Base-by-base conservation (phyloP, 2,329 filamentous ascomycete species). In the Trichoderma brevicompactum region DNA sequence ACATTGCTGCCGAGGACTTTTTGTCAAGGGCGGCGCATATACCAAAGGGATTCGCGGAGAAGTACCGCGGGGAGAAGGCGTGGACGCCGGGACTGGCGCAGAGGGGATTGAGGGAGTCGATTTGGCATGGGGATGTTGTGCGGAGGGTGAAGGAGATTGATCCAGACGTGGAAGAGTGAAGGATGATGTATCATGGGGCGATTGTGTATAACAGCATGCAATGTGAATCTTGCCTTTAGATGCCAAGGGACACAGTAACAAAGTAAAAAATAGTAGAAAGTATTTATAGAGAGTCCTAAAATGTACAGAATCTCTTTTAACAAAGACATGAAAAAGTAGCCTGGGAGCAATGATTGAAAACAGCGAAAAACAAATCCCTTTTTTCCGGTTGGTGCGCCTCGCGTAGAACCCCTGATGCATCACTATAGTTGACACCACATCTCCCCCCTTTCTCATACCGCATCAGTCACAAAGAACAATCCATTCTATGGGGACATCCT, bases 1-100 rank as follows among this genome's bases (percentile, higher is more conserved):
- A 98, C 77, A 82, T 97, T 34, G 86, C 90, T 68, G 72, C 76
- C 5, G 76, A 82, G 64, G 80, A 81, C 66, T 81, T 82, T 59
- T 50, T 72, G 10, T 82, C 80, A 66, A 74, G 71, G 34, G 74
- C 74, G 1, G 48, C 72, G 3, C 69, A 77, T 46, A 73, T 77
- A 0, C 77, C 77, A 0, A 63, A 65, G 13, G 69, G 54, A 0
- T 48, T 74, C 55, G 72, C 73, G 1, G 70, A 71, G 12, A 69
- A 71, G 56, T 71, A 72, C 38, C 69, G 72, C 6, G 69, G 67
- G 1, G 62, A 62, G 1, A 60, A 65, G 64, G 58, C 63, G 48
- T 78, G 73, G 76, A 69, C 70, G 56, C 69, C 66, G 1, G 64
- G 64, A 17, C 17, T 8, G 1, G 76, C 77, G 44, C 70, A 72